Evolutionary conservation across 2,329 filamentous ascomycete species (phyloP).

Genomic region (Apiospora koreana): DNA sequence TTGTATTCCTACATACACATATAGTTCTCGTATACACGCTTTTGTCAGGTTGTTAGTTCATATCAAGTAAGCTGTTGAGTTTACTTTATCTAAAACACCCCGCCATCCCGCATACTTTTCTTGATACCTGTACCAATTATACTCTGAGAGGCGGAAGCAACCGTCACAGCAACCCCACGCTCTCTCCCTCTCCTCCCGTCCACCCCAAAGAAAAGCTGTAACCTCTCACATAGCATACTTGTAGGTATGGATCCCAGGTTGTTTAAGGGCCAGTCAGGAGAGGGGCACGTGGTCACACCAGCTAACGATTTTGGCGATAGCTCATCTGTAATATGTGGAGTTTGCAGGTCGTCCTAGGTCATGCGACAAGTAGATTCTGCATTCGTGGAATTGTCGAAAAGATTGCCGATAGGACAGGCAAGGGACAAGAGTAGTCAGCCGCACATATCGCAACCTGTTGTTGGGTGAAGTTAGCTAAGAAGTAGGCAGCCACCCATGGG

Average conservation of each 20-base stretch:
- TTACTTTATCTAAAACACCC: neutral
- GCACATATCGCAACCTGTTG: neutral
- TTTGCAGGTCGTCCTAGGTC: constrained; percentile 8
- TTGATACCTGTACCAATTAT: neutral
- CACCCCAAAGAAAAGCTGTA: neutral
- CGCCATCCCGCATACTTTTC: neutral
- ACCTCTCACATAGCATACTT: neutral
- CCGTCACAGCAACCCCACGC: neutral
- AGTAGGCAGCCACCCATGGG: neutral
- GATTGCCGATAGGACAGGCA: constrained; percentile 3
- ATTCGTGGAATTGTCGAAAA: neutral
- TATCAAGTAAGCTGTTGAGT: neutral
- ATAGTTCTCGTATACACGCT: neutral
- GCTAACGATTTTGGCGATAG: constrained; percentile 1
- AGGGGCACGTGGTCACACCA: constrained; percentile 7
- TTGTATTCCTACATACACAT: neutral
- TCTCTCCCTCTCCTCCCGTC: neutral
- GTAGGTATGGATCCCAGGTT: neutral
- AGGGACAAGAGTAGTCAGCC: constrained; percentile 3
- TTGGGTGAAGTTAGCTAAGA: neutral
- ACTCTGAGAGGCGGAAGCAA: neutral
- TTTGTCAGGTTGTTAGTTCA: neutral
- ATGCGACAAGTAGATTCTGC: constrained; percentile 8
- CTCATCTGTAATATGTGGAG: constrained; percentile 1
- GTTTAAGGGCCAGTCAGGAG: constrained; percentile 1